These are phyloP conservation scores for Raddia distichophylla DNA, from an alignment of 176 grass and related monocot genomes.

Conservation along the genomic window DNA sequence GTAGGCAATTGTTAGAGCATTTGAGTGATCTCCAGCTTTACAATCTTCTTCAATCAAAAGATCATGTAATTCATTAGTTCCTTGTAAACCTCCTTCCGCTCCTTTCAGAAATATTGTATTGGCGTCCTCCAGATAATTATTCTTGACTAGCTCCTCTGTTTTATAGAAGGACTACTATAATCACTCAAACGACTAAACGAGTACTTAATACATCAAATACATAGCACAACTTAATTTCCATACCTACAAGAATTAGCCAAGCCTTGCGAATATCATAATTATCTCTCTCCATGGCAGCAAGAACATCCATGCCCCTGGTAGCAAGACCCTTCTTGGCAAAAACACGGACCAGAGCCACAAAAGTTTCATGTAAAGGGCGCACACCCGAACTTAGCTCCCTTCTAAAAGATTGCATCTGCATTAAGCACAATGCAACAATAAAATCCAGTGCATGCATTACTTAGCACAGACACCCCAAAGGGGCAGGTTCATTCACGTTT, in stretches of 20 bases:
- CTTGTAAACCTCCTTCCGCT: conserved; percentile 77
- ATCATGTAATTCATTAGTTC: conserved; percentile 84
- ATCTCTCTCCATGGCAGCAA: conserved; percentile 93
- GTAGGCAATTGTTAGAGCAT: conserved; percentile 95
- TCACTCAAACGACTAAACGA: conserved; percentile 27
- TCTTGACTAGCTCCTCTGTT: conserved; percentile 86
- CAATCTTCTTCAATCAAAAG: conserved; percentile 94
- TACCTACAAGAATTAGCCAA: conserved; percentile 97
- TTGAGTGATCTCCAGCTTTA: conserved; percentile 93
- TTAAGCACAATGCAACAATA: conserved; percentile 14
- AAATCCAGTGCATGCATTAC: conserved; percentile 9
- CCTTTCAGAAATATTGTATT: conserved; percentile 97
- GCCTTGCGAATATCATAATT: conserved; percentile 92
- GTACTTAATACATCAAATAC: conserved; percentile 35
- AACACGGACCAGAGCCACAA: conserved; percentile 86
- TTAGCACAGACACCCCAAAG: conserved; percentile 19
- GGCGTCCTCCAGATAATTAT: conserved; percentile 76
- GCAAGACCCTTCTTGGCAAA: conserved; percentile 90
- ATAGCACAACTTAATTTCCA: conserved; percentile 31
- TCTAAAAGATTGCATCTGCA: conserved; percentile 97
- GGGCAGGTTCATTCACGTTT: not conserved
- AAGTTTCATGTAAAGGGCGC: conserved; percentile 86
- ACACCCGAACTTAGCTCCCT: conserved; percentile 87
- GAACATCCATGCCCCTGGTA: conserved; percentile 95
- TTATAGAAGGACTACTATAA: conserved; percentile 38